Percentiles rank a stretch among this genome's conserved stretches.
Evolutionary conservation across 2,329 filamentous ascomycete genomes (phyloP).

Genomic region (Arachnomyces sp.): DNA sequence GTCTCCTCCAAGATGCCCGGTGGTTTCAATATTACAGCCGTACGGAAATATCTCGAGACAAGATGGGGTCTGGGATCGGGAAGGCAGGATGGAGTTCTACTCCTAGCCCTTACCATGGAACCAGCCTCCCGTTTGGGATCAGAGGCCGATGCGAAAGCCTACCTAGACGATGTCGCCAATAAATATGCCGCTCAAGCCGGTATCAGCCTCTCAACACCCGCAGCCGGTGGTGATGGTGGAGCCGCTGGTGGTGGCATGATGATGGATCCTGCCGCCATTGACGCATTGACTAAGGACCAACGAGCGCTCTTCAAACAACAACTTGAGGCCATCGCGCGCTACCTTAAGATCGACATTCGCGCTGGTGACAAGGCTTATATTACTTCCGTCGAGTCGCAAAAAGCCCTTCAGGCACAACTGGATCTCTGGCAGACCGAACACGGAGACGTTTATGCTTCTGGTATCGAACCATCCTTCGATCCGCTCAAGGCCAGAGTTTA

Average conservation of each 20-base stretch:
- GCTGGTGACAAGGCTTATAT: conserved; percentile 93
- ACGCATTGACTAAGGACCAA: conserved; percentile 95
- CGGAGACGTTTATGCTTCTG: conserved; percentile 88
- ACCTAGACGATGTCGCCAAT: conserved; percentile 77
- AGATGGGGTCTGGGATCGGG: conserved; percentile 82
- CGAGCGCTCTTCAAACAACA: conserved; percentile 96
- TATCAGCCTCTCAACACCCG: conserved; percentile 68
- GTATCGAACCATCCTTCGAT: conserved; percentile 91
- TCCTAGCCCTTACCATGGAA: conserved; percentile 88
- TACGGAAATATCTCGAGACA: conserved; percentile 89
- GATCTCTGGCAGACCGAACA: conserved; percentile 95
- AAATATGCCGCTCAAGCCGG: conserved; percentile 82
- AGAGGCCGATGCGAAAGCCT: conserved; percentile 84
- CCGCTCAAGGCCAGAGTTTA: conserved; percentile 90
- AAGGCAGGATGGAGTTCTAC: conserved; percentile 80
- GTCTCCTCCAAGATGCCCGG: conserved; percentile 99
- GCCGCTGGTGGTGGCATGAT: conserved; percentile 80
- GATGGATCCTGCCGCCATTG: conserved; percentile 97
- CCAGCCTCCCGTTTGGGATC: conserved; percentile 79
- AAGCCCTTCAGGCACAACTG: conserved; percentile 81
- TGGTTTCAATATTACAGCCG: conserved; percentile 96
- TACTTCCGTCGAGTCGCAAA: conserved; percentile 73
- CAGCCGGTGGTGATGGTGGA: conserved; percentile 62
- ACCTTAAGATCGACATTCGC: conserved; percentile 92
- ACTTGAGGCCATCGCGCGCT: conserved; percentile 86